phyloP scores from a whole-genome alignment of 2,329 filamentous ascomycete species.

The Monosporascus cannonballus region DNA sequence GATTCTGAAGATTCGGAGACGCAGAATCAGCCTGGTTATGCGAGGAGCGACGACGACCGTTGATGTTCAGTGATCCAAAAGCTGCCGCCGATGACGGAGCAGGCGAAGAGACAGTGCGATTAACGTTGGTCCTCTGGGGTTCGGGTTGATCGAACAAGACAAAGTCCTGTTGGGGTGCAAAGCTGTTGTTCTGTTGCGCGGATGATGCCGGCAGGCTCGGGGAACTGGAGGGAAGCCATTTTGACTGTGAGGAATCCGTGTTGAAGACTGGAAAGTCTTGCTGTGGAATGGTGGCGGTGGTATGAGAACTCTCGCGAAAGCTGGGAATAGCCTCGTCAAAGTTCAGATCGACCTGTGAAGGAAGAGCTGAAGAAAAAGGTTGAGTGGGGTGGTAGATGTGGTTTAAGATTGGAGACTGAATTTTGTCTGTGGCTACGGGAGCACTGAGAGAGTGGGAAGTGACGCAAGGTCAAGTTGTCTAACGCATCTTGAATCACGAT shows the following conservation, averaged over 20 bases:
- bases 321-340: slow-evolving; percentile 53
- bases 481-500: slow-evolving; percentile 51
- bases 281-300: slow-evolving; percentile 53
- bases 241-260: slow-evolving; percentile 70
- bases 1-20: slow-evolving; percentile 45
- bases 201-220: slow-evolving; percentile 57
- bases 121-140: slow-evolving; percentile 38
- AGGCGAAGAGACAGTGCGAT: slow-evolving; percentile 37
- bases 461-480: slow-evolving; percentile 35
- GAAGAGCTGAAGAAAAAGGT: slow-evolving; percentile 44
- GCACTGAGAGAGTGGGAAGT: slow-evolving; percentile 25
- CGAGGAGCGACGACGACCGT: slow-evolving; percentile 44
- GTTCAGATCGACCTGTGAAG: slow-evolving; percentile 60
- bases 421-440: slow-evolving; percentile 41
- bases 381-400: slow-evolving; percentile 42
- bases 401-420: slow-evolving; percentile 41
- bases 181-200: slow-evolving; percentile 48
- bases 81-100: slow-evolving; percentile 35
- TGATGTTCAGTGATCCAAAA: slow-evolving; percentile 31
- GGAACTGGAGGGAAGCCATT: slow-evolving; percentile 72
- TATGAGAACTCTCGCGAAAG: slow-evolving; percentile 52
- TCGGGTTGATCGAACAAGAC: slow-evolving; percentile 62
- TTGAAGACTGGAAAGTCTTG: slow-evolving; percentile 71
- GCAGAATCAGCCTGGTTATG: slow-evolving; percentile 29
- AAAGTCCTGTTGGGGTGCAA: slow-evolving; percentile 63